Percentiles rank a stretch among this genome's conserved stretches.
Evolutionary conservation across 441 rosid genomes (phyloP).

Genomic region (Populus hybrid): DNA sequence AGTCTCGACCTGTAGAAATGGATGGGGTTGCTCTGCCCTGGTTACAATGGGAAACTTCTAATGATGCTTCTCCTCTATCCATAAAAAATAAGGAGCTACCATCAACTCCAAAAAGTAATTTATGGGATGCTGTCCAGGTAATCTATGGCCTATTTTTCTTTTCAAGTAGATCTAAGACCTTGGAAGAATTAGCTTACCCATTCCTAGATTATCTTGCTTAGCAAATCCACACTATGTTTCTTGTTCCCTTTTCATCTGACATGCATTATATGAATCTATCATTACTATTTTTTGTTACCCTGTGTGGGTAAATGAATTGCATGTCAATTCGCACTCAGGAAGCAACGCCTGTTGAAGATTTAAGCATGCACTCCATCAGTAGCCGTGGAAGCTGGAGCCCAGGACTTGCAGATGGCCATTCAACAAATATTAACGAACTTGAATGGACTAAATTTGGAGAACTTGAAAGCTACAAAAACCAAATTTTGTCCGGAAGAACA

Average conservation of each 20-base stretch:
- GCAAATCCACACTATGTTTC: background rate
- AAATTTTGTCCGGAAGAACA: constrained; percentile 15
- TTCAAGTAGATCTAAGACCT: background rate
- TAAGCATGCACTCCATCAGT: constrained; percentile 43
- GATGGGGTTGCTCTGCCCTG: constrained; percentile 90
- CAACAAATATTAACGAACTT: constrained; percentile 24
- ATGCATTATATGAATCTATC: background rate
- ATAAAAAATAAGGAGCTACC: constrained; percentile 32
- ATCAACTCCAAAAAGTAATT: constrained; percentile 28
- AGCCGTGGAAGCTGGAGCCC: constrained; percentile 90
- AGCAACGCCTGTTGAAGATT: constrained; percentile 32
- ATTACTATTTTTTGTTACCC: background rate
- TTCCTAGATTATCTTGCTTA: background rate
- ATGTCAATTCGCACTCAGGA: constrained; percentile 29
- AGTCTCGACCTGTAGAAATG: constrained; percentile 55
- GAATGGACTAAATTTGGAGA: constrained; percentile 18
- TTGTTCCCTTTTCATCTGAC: background rate
- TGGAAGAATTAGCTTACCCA: background rate
- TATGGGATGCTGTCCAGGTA: constrained; percentile 53
- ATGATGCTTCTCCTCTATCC: constrained; percentile 46
- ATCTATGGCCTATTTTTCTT: constrained; percentile 13
- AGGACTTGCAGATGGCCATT: constrained; percentile 26
- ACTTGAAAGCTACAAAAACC: constrained; percentile 11
- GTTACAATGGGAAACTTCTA: constrained; percentile 89
- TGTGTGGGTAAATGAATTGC: background rate